A percentile compares a stretch with the other conserved stretches of the same genome.
These are phyloP conservation scores for Xylariales sp. DNA, from an alignment of 2,329 filamentous ascomycete species.

Conservation along the genomic window DNA sequence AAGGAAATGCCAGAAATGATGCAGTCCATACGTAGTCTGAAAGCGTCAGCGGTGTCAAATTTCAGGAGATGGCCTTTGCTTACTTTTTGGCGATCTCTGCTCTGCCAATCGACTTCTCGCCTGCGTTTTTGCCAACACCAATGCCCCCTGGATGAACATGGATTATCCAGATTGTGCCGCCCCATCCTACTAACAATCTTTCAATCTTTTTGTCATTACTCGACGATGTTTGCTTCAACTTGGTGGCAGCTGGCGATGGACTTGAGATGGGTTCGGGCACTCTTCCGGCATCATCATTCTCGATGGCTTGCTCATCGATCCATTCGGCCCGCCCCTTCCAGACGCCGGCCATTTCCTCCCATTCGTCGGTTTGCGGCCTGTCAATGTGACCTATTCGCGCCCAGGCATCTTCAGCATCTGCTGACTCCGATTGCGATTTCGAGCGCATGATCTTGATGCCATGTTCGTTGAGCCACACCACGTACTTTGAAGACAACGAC, in stretches of 20 bases:
- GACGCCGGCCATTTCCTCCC: conserved; percentile 94
- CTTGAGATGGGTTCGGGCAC: conserved; percentile 26
- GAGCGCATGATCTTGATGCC: conserved; percentile 98
- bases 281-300: conserved; percentile 59
- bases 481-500: conserved; percentile 87
- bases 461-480: conserved; percentile 93
- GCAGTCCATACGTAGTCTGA: conserved; percentile 87
- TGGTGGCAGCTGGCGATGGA: conserved; percentile 41
- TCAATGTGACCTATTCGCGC: conserved; percentile 91
- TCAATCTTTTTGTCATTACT: conserved; percentile 53
- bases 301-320: conserved; percentile 81
- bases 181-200: conserved; percentile 90
- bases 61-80: conserved; percentile 31
- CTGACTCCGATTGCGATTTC: conserved; percentile 71
- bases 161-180: conserved; percentile 92
- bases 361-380: conserved; percentile 76
- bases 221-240: conserved; percentile 44
- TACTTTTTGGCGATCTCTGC: conserved; percentile 92
- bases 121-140: conserved; percentile 60
- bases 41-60: conserved; percentile 22
- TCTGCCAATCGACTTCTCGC: conserved; percentile 68
- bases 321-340: conserved; percentile 93
- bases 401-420: conserved; percentile 81
- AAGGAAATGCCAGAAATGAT: conserved; percentile 95
- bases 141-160: conserved; percentile 77